Evolutionary conservation across 176 grass and related monocot species (phyloP).

Genomic region (Ananas comosus): DNA sequence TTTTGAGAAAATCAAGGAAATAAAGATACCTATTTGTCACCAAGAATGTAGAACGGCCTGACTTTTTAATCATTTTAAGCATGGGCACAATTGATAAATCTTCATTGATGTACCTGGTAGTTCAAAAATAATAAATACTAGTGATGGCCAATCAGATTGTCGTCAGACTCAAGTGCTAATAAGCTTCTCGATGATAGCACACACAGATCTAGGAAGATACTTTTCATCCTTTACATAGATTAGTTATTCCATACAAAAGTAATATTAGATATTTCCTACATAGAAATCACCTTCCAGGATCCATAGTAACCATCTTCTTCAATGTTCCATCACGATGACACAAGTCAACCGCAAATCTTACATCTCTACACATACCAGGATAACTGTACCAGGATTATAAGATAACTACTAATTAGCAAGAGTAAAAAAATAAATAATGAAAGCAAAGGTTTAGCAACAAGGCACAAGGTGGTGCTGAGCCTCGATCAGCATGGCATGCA

Average conservation of each 20-base stretch:
- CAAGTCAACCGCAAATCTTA: slow-evolving; percentile 89
- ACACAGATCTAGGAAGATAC: neutral
- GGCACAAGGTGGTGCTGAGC: neutral
- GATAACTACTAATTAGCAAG: slow-evolving; percentile 15
- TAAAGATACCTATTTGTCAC: slow-evolving; percentile 79
- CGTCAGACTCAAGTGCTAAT: neutral
- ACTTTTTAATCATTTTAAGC: slow-evolving; percentile 89
- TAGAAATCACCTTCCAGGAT: slow-evolving; percentile 62
- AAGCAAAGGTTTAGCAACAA: neutral
- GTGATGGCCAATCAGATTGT: slow-evolving; percentile 6
- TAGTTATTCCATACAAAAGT: neutral
- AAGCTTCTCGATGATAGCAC: neutral
- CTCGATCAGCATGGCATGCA: no score
- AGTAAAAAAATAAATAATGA: neutral
- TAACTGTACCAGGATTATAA: slow-evolving; percentile 53
- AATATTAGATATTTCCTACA: neutral
- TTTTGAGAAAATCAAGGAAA: neutral
- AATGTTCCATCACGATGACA: slow-evolving; percentile 97
- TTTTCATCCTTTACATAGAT: neutral
- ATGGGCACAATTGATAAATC: slow-evolving; percentile 85
- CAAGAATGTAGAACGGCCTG: slow-evolving; percentile 78
- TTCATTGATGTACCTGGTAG: slow-evolving; percentile 82
- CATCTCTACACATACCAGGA: slow-evolving; percentile 77
- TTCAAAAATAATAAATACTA: slow-evolving; percentile 21
- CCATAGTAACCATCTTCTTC: slow-evolving; percentile 83